Evolutionary conservation across 257 asterid genomes (phyloP), one percentile per base, ranked within the genome.

Genomic region (Mitragyna speciosa): DNA sequence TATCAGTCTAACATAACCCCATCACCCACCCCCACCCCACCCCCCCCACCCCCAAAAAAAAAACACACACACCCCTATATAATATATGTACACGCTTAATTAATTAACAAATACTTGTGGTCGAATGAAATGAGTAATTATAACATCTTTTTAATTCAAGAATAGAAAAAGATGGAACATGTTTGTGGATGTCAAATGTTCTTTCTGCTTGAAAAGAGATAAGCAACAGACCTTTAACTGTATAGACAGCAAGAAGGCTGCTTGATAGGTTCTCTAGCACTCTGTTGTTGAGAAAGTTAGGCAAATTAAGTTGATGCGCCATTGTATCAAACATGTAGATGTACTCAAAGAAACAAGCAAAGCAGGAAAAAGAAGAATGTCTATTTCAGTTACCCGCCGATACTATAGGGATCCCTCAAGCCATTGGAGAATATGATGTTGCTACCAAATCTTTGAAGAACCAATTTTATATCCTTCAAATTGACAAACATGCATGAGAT

Each of bases 351-450:
- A 75, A 63, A 28, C 5, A 5, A 31, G 11, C 6, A 22, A 22
- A 20, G 41, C 22, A 47, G 19, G 22, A 70, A 20, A 43, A 24
- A 24, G 20, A 45, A 77, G 10, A 28, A 7, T 7, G 14, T 20
- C 16, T 1, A 31, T 73, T 78, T 58, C 17, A 73, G 28, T 47
- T 84, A 88, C 91, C 91, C 91, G 51, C 84, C 91, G 47, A 82
- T 82, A 24, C 91, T 88, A 36, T 85, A 88, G 22, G 91, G 91
- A 73, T 88, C 89, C 72, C 83, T 77, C 54, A 88, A 69, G 28
- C 91, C 91, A 78, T 88, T 88, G 33, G 91, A 88, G 87, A 88
- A 88, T 58, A 88, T 88, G 61, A 88, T 84, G 82, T 88, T 86
- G 85, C 91, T 88, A 1, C 73, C 91, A 70, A 80, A 88, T 59